Conservation (phyloP, 2,329 filamentous ascomycete genomes). For the Emydomyces testavorans region DNA sequence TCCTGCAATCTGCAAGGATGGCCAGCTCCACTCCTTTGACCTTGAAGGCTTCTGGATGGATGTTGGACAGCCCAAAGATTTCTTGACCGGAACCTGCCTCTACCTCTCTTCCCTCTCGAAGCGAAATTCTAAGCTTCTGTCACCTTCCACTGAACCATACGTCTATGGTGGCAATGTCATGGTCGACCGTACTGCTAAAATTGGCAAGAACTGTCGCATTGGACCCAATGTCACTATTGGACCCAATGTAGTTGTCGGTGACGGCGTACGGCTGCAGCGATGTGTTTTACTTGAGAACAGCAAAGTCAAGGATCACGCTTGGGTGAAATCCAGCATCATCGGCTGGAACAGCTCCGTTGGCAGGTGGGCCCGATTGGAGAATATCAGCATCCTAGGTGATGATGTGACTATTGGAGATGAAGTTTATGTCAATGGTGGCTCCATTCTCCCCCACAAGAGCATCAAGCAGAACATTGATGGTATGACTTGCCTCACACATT, state of each 20-base stretch:
- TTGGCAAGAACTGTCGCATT: slow-evolving; percentile 96
- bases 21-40: slow-evolving; percentile 88
- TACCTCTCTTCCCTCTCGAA: slow-evolving; percentile 90
- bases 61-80: slow-evolving; percentile 96
- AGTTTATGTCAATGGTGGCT: slow-evolving; percentile 96
- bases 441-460: slow-evolving; percentile 91
- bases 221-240: slow-evolving; percentile 95
- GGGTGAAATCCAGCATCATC: slow-evolving; percentile 97
- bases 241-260: slow-evolving; percentile 79
- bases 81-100: slow-evolving; percentile 87
- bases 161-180: slow-evolving; percentile 92
- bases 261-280: slow-evolving; percentile 86
- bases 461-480: slow-evolving; percentile 96
- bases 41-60: slow-evolving; percentile 99
- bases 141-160: slow-evolving; percentile 60
- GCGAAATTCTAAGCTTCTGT: slow-evolving; percentile 75
- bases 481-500: slow-evolving; percentile 30
- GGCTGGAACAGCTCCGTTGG: slow-evolving; percentile 97
- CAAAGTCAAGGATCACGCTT: slow-evolving; percentile 97
- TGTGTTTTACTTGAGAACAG: slow-evolving; percentile 79
- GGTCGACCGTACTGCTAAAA: slow-evolving; percentile 87
- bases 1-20: slow-evolving; percentile 81
- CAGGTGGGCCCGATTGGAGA: slow-evolving; percentile 92
- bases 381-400: slow-evolving; percentile 94
- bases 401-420: slow-evolving; percentile 97